Evolutionary conservation across 2,329 filamentous ascomycete species (phyloP).

Genomic region (Pseudogymnoascus sp.): DNA sequence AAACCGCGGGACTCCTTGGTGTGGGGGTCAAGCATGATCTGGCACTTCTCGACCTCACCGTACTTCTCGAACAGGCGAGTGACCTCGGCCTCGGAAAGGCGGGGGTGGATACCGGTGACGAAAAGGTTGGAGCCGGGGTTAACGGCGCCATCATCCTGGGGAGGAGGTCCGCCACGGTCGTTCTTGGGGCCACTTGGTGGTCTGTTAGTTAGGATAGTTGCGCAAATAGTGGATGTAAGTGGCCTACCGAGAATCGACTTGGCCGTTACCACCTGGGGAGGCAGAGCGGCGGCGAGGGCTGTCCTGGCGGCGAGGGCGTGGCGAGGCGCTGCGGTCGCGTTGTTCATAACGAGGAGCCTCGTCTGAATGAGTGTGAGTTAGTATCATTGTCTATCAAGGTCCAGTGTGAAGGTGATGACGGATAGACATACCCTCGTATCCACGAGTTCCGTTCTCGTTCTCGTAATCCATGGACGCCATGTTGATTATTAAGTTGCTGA

Average conservation of each 20-base stretch:
- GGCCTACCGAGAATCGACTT: constrained; percentile 37
- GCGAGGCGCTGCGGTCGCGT: constrained; percentile 58
- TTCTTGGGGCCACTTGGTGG: constrained; percentile 41
- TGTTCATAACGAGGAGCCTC: constrained; percentile 60
- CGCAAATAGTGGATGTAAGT: background rate
- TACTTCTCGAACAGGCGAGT: constrained; percentile 97
- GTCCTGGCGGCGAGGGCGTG: constrained; percentile 52
- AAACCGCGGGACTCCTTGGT: constrained; percentile 98
- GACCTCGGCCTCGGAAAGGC: constrained; percentile 81
- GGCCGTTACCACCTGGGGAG: constrained; percentile 48
- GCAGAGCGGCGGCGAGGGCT: constrained; percentile 49
- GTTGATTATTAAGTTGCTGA: constrained; percentile 17
- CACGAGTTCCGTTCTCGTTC: constrained; percentile 53
- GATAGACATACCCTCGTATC: constrained; percentile 50
- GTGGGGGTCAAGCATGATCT: constrained; percentile 98
- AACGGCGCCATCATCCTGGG: constrained; percentile 65
- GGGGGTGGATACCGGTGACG: constrained; percentile 94
- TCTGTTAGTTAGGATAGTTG: constrained; percentile 13
- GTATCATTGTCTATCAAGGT: background rate
- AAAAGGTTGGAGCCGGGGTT: constrained; percentile 98
- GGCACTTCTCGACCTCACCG: constrained; percentile 96
- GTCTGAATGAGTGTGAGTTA: constrained; percentile 34
- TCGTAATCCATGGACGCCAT: constrained; percentile 62
- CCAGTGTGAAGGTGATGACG: background rate
- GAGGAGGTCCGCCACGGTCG: constrained; percentile 34